A percentile compares a stretch with the other conserved stretches of the same genome.
These are phyloP conservation scores for Suhomyces choctaworum DNA, from an alignment of 1,139 yeast genomes.

Conservation along the genomic window DNA sequence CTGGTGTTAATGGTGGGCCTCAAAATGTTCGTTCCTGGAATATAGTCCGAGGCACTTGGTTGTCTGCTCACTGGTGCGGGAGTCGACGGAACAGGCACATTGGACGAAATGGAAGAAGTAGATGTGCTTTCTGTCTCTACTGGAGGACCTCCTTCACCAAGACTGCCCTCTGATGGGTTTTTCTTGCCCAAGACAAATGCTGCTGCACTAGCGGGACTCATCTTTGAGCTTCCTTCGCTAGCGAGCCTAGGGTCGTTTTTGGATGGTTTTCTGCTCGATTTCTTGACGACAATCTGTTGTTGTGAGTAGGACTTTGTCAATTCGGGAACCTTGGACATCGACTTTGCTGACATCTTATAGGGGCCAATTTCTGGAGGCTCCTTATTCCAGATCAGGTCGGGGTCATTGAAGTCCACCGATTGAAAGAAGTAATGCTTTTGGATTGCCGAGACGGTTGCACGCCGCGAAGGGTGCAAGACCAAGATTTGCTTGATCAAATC, in stretches of 20 bases:
- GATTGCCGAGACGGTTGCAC: slow-evolving; percentile 40
- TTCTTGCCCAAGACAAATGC: slow-evolving; percentile 43
- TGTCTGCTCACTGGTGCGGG: background rate
- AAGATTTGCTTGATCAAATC: slow-evolving; percentile 47
- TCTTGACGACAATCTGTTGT: slow-evolving; percentile 16
- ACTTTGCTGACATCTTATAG: slow-evolving; percentile 52
- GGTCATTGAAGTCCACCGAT: slow-evolving; percentile 63
- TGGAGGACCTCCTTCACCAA: slow-evolving; percentile 14
- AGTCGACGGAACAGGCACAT: background rate
- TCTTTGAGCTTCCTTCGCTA: slow-evolving; percentile 22
- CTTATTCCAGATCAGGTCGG: slow-evolving; percentile 64
- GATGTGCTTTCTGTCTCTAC: slow-evolving; percentile 4
- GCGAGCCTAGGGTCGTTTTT: slow-evolving; percentile 12
- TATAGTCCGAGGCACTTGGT: slow-evolving; percentile 29
- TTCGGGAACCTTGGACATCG: slow-evolving; percentile 58
- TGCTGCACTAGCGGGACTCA: slow-evolving; percentile 47
- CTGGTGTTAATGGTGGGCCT: slow-evolving; percentile 52
- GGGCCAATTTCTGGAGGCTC: slow-evolving; percentile 81
- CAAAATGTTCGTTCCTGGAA: slow-evolving; percentile 60
- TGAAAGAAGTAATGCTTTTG: slow-evolving; percentile 70
- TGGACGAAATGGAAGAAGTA: background rate
- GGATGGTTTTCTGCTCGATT: slow-evolving; percentile 13
- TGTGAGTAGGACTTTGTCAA: slow-evolving; percentile 28
- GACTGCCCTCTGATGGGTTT: slow-evolving; percentile 16
- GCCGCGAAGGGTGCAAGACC: slow-evolving; percentile 45